Evolutionary conservation across 441 rosid species (phyloP).

Genomic region (Metrosideros polymorpha): DNA sequence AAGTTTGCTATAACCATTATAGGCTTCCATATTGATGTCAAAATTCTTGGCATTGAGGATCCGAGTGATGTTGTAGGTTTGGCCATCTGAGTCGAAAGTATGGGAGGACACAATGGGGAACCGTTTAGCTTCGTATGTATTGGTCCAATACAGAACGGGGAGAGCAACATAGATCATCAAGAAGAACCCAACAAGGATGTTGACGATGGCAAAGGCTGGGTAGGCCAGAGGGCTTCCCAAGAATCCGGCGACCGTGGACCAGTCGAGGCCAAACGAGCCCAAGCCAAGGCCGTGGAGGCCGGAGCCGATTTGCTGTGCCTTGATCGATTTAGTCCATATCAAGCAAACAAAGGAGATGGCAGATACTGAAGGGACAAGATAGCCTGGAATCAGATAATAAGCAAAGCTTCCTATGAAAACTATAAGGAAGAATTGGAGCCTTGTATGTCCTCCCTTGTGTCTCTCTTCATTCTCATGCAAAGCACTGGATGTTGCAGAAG

Average conservation of each 20-base stretch:
- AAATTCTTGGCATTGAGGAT: slow-evolving; percentile 39
- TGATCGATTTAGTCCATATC: slow-evolving; percentile 62
- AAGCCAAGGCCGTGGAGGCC: slow-evolving; percentile 64
- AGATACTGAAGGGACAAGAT: slow-evolving; percentile 61
- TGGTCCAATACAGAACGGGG: slow-evolving; percentile 62
- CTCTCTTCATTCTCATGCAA: slow-evolving; percentile 73
- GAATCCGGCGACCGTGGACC: slow-evolving; percentile 69
- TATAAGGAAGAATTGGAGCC: slow-evolving; percentile 67
- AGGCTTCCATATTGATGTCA: slow-evolving; percentile 33
- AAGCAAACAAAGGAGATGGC: slow-evolving; percentile 60
- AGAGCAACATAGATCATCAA: slow-evolving; percentile 43
- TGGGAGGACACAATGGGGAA: slow-evolving; percentile 49
- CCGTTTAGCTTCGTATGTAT: slow-evolving; percentile 40
- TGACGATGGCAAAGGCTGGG: slow-evolving; percentile 58
- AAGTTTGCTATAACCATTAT: slow-evolving; percentile 68
- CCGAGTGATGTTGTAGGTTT: slow-evolving; percentile 40
- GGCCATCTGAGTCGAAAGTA: slow-evolving; percentile 45
- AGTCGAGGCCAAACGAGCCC: slow-evolving; percentile 75
- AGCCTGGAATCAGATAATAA: slow-evolving; percentile 69
- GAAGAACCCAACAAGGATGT: slow-evolving; percentile 42
- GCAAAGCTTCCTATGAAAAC: slow-evolving; percentile 56
- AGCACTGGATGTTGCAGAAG: slow-evolving; percentile 32
- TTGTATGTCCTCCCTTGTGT: slow-evolving; percentile 34
- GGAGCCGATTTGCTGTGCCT: slow-evolving; percentile 66
- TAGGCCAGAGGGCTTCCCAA: slow-evolving; percentile 65